phyloP scores from a whole-genome alignment of 208 protist species.

The Leishmania lainsoni region DNA sequence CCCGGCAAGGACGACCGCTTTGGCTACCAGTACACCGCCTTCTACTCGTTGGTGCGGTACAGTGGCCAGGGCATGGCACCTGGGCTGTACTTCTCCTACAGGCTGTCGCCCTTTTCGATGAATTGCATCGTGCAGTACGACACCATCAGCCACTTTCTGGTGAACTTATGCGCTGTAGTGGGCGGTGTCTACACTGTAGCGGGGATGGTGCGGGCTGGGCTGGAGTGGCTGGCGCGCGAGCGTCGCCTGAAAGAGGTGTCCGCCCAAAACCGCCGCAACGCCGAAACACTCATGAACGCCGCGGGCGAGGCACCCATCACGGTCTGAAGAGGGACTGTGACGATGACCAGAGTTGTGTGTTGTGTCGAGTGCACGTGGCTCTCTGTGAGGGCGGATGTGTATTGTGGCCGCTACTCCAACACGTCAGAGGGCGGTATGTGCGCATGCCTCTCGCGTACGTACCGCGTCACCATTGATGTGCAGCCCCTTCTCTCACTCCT shows the following conservation, averaged over 20 bases:
- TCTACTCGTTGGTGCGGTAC: conserved; percentile 29
- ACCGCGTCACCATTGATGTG: no score
- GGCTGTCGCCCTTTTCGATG: conserved; percentile 29
- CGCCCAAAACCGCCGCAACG: conserved; percentile 14
- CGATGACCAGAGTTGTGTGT: not conserved
- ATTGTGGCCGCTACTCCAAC: not conserved
- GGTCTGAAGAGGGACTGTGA: not conserved
- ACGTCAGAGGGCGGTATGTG: not conserved
- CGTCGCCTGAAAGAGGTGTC: conserved; percentile 12
- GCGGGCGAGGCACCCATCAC: not conserved
- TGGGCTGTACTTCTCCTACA: conserved; percentile 36
- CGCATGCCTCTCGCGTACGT: no score
- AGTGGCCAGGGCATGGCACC: conserved; percentile 9
- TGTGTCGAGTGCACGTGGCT: not conserved
- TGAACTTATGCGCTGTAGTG: conserved; percentile 59
- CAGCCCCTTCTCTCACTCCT: not conserved
- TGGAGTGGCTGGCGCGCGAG: conserved; percentile 24
- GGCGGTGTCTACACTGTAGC: conserved; percentile 65
- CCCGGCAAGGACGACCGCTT: conserved; percentile 19
- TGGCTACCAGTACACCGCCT: conserved; percentile 25
- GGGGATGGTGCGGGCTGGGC: conserved; percentile 37
- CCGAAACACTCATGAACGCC: conserved; percentile 4
- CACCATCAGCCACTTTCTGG: conserved; percentile 46
- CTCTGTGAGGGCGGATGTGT: not conserved
- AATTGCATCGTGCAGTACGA: conserved; percentile 32